Evolutionary conservation across 768 basidiomycete genomes (phyloP), one percentile per base, ranked within the genome.

Genomic region (Lactifluus hygrophoroides): DNA sequence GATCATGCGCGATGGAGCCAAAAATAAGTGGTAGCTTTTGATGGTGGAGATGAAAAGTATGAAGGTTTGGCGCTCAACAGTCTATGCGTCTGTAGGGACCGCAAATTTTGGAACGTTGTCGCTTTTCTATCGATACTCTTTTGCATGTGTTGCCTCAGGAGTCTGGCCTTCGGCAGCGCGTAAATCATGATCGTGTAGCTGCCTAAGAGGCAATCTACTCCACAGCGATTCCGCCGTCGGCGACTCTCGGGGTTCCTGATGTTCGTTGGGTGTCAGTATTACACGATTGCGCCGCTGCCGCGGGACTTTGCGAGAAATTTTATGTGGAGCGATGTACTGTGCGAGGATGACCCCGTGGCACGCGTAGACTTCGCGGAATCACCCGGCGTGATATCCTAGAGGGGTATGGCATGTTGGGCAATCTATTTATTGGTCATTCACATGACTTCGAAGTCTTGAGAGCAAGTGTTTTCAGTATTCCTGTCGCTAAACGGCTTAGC

Each of bases 201-300:
- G 32, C 16, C 28, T 19, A 30, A n/a, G 28, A 25, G 9, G n/a
- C 32, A 27, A n/a, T 17, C 32, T 13, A n/a, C 16, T 40, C 5
- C 40, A 35, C 17, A n/a, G 45, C 40, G 46, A 37, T 21, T 53
- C n/a, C 28, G 7, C 28, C 38, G 32, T 34, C 37, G 11, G 21
- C 11, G 16, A 45, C 23, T 19, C 19, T 28, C 28, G 19, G 17
- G 71, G 59, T 66, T 75, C 8, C 68, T 68, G 16, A 68, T 68
- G 44, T 56, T 69, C 10, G 60, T 69, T 0, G 71, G 73, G 6
- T 68, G 70, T 57, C 60, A 57, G 5, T 66, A 73, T 27, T 61
- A 70, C 28, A 67, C 71, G 11, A 71, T 71, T n/a, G 66, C 71
- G 14, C 70, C 69, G 11, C 62, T 66, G 28, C 54, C 17, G 38